Conservation (phyloP, 2,329 filamentous ascomycete genomes). For the Nemania sp. region DNA sequence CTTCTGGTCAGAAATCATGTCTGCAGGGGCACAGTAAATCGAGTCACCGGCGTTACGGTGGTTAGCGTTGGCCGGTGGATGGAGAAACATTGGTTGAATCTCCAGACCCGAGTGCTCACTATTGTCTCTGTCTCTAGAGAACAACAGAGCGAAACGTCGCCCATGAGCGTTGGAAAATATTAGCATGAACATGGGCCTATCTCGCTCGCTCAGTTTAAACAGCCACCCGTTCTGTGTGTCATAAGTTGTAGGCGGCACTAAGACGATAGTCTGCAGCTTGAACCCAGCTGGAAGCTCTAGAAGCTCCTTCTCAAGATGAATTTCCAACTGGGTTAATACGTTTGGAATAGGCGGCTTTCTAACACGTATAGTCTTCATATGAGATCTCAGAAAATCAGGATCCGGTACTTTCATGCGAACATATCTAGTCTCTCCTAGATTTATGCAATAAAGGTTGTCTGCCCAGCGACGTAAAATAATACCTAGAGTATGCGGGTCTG, state of each 20-base stretch:
- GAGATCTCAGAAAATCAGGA: background rate
- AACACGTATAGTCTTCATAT: slow-evolving; percentile 10
- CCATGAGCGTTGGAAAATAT: background rate
- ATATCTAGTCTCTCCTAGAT: background rate
- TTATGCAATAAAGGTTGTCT: background rate
- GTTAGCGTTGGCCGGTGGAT: too few species aligned
- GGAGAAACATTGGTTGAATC: too few species aligned
- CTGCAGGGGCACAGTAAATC: too few species aligned
- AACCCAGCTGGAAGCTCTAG: background rate
- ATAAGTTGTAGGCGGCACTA: slow-evolving; percentile 8
- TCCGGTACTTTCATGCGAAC: slow-evolving; percentile 2
- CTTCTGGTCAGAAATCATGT: too few species aligned
- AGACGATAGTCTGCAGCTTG: background rate
- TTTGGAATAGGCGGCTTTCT: background rate
- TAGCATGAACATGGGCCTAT: background rate
- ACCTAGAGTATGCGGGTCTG: background rate
- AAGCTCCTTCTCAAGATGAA: background rate
- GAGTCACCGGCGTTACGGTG: too few species aligned
- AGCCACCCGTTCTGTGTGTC: background rate
- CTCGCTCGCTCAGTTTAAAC: slow-evolving; percentile 4
- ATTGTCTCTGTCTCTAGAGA: too few species aligned
- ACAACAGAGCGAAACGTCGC: background rate
- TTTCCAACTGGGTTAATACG: background rate
- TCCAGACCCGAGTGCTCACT: too few species aligned
- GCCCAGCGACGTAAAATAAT: slow-evolving; percentile 7